These are phyloP conservation scores for Globisporangium radiosum DNA, from an alignment of 352 stramenopile species.

Conservation along the genomic window DNA sequence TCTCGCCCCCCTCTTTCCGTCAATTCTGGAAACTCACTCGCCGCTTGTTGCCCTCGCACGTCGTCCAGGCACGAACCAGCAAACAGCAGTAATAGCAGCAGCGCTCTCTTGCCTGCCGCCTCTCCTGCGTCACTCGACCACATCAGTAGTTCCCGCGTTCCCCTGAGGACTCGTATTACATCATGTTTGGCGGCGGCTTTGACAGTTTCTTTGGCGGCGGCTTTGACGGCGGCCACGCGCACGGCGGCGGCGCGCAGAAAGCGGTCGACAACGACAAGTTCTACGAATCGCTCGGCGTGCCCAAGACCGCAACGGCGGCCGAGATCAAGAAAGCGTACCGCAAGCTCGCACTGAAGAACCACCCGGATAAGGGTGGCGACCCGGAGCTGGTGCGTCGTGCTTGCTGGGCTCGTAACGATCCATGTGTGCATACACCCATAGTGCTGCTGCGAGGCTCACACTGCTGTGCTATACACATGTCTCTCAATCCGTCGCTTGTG, in stretches of 20 bases:
- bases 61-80: neutral
- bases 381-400: conserved; percentile 70
- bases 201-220: conserved; percentile 84
- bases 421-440: neutral
- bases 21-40: neutral
- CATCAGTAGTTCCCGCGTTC: neutral
- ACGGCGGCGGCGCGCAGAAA: conserved; percentile 36
- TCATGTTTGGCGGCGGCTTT: conserved; percentile 82
- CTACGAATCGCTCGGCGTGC: conserved; percentile 83
- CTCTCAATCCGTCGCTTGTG: neutral
- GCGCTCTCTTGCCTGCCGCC: neutral
- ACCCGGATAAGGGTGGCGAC: conserved; percentile 98
- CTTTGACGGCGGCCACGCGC: conserved; percentile 48
- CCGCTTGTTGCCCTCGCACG: neutral
- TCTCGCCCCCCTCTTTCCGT: neutral
- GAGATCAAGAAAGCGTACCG: conserved; percentile 91
- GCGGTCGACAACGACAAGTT: conserved; percentile 85
- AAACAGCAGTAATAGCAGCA: conserved; percentile 5
- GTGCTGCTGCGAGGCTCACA: neutral
- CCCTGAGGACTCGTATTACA: conserved; percentile 1
- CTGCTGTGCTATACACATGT: neutral
- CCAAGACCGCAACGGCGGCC: conserved; percentile 72
- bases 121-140: neutral
- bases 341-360: conserved; percentile 91
- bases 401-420: neutral